Evolutionary conservation across 768 basidiomycete genomes (phyloP), one percentile per base, ranked within the genome.

Genomic region (Cantharellus anzutake): DNA sequence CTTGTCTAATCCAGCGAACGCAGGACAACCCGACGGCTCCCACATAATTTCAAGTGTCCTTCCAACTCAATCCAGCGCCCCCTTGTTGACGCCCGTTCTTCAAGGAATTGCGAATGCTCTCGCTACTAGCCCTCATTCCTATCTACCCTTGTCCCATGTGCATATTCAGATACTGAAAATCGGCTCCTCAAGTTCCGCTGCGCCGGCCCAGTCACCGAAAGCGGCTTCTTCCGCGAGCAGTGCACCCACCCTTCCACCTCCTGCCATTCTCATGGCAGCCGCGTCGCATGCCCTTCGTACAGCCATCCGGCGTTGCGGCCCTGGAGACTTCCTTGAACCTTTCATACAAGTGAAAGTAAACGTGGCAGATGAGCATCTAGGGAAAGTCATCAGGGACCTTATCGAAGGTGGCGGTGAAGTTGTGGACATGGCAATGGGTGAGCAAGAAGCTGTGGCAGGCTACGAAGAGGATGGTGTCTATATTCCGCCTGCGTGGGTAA

Each of bases 401-500:
- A 84, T 83, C 5, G 87, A 90, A 67, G 78, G 83, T 61, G 80
- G 81, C 2, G 87, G 85, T n/a, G 86, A 89, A 66, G 73, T 92
- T 5, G 69, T 81, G 34, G 83, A 87, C 64, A 76, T 91, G 29
- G 77, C 74, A 3, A 71, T 75, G 44, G 52, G 35, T 14, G 70
- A 72, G 34, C 74, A 72, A 7, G 73, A 74, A 5, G 63, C 65
- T 1, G 20, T 29, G 20, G 67, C 65, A 29, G 73, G 76, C 11
- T 84, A 78, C 66, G 65, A 77, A 2, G 72, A 72, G n/a, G 79
- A 85, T 58, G 81, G 79, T 4, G 69, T 86, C 2, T 91, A 90
- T 66, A 70, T 88, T 5, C 89, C 88, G 7, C 84, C 88, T 0
- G 72, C 75, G 51, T 80, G 77, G 75, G 67, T 92, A 48, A 87